Conservation (phyloP, 441 rosid species). For the Euphorbia celastroides region DNA sequence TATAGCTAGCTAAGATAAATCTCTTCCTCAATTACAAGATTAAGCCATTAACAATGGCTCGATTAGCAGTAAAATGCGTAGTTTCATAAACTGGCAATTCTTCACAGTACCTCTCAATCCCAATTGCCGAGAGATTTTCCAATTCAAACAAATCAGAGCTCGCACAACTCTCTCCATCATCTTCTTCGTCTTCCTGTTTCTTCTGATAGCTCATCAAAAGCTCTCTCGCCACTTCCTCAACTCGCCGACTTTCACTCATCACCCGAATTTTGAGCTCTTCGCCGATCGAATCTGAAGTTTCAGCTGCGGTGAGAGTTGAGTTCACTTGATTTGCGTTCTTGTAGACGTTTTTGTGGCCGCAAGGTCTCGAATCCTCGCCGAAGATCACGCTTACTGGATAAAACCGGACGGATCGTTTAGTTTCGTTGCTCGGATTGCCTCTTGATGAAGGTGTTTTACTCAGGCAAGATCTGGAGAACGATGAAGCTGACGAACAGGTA, state of each 20-base stretch:
- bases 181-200: slow-evolving; percentile 39
- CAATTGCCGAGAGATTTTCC: slow-evolving; percentile 75
- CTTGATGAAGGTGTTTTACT: slow-evolving; percentile 38
- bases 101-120: slow-evolving; percentile 59
- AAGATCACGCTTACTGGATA: slow-evolving; percentile 56
- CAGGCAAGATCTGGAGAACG: slow-evolving; percentile 59
- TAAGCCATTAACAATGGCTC: slow-evolving; percentile 65
- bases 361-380: slow-evolving; percentile 55
- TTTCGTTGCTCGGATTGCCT: slow-evolving; percentile 21
- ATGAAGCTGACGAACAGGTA: slow-evolving; percentile 41
- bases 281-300: slow-evolving; percentile 8
- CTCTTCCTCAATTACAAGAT: slow-evolving; percentile 38
- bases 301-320: slow-evolving; percentile 11
- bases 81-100: slow-evolving; percentile 94
- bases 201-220: slow-evolving; percentile 50
- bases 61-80: slow-evolving; percentile 64
- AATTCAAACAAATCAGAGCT: slow-evolving; percentile 91
- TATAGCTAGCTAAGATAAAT: slow-evolving; percentile 21
- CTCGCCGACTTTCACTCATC: slow-evolving; percentile 52
- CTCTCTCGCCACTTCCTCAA: slow-evolving; percentile 62
- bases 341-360: slow-evolving; percentile 39
- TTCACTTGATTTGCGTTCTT: slow-evolving; percentile 21
- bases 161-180: slow-evolving; percentile 64
- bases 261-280: slow-evolving; percentile 35
- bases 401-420: slow-evolving; percentile 50